Base-by-base conservation (phyloP, 208 protist species). In the Endotrypanum monterogeii region DNA sequence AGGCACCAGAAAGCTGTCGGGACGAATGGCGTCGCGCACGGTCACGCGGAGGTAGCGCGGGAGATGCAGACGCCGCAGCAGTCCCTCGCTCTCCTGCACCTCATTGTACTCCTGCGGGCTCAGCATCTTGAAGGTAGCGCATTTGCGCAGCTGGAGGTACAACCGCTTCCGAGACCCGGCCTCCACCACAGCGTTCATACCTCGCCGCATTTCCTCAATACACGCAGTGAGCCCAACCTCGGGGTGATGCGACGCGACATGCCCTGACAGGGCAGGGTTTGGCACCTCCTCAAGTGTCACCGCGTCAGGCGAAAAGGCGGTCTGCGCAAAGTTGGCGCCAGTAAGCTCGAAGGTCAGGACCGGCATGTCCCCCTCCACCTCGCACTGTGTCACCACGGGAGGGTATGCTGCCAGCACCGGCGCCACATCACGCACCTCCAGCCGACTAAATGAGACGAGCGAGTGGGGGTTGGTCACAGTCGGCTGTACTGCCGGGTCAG, bases 361-460 rank as follows among this genome's bases (percentile, higher is more conserved):
- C 65, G 92, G 92, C 50, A 93, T 51, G 56, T 78, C 83, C n/a
- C 89, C 88, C 80, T 97, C 92, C 50, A 97, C 80, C 80, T 95
- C 92, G 67, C 92, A 97, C 79, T 97, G 90, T 81, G 93, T 97
- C 55, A 97, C 74, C 30, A 74, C 62, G 11, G 81, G 67, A 3
- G 92, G 92, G 46, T 69, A 55, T 18, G 77, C 74, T n/a, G 75
- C 52, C 30, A 94, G 58, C 30, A 41, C 25, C 9, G 92, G 87
- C 25, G 89, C 71, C 51, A 74, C 66, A 66, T 97, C 92, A 28
- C 84, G 56, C 41, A 95, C 85, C 67, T 91, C 86, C 35, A 94
- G 61, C n/a, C 89, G 82, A 23, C 83, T 80, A 66, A 95, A 83
- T 55, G 83, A 44, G 28, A 95, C 86, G 39, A 93, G 77, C 28